These are phyloP conservation scores for Akanthomyces dipterigenus DNA, from an alignment of 2,329 filamentous ascomycete species.

Conservation along the genomic window DNA sequence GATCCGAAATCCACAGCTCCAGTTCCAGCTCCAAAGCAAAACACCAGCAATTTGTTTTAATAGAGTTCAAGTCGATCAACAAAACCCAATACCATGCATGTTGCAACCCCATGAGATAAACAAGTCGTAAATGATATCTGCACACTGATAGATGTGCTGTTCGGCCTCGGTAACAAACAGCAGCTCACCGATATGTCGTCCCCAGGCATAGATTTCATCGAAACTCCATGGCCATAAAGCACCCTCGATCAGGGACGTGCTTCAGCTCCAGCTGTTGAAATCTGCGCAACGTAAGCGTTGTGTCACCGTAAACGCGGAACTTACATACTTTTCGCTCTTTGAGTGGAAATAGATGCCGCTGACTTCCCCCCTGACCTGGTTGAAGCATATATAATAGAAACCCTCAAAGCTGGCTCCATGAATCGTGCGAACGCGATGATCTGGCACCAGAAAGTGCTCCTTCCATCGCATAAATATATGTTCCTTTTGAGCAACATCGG, in stretches of 20 bases:
- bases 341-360: constrained; percentile 97
- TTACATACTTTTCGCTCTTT: constrained; percentile 87
- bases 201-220: constrained; percentile 23
- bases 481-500: constrained; percentile 72
- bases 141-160: neutral
- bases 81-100: constrained; percentile 7
- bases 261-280: constrained; percentile 90
- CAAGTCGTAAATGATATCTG: neutral
- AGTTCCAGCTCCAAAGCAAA: constrained; percentile 5
- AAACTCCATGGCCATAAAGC: constrained; percentile 83
- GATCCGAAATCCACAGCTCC: constrained; percentile 3
- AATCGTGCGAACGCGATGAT: constrained; percentile 86
- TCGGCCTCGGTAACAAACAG: neutral
- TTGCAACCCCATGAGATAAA: neutral
- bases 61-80: neutral
- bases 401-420: constrained; percentile 94
- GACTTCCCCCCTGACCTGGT: constrained; percentile 78
- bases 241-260: constrained; percentile 78
- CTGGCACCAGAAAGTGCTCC: constrained; percentile 92
- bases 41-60: constrained; percentile 1
- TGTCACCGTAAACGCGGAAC: neutral
- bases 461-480: constrained; percentile 99
- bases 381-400: constrained; percentile 99
- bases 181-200: neutral
- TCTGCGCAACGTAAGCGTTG: constrained; percentile 37